These are phyloP conservation scores for Pelargonium australe DNA, from an alignment of 441 rosid species.

Conservation along the genomic window DNA sequence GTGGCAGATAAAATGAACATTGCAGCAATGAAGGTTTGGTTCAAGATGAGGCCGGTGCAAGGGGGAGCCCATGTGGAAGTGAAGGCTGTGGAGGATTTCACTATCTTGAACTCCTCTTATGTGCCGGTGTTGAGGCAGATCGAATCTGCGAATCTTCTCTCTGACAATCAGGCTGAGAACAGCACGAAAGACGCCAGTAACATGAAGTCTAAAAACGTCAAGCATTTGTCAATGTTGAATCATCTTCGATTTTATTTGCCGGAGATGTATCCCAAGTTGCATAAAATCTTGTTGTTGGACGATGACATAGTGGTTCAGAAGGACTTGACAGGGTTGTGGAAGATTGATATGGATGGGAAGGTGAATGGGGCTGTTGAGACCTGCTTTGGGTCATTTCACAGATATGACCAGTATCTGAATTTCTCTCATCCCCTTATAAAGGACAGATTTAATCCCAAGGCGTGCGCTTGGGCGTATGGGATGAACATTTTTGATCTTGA, in stretches of 20 bases:
- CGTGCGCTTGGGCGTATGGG: slow-evolving; percentile 98
- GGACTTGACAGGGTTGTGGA: slow-evolving; percentile 58
- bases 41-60: slow-evolving; percentile 78
- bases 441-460: too few species aligned
- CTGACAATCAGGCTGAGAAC: too few species aligned
- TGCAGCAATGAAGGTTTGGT: slow-evolving; percentile 89
- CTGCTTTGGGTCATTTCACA: slow-evolving; percentile 90
- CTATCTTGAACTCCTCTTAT: slow-evolving; percentile 58
- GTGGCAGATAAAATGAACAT: slow-evolving; percentile 78
- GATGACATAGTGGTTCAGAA: slow-evolving; percentile 87
- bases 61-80: slow-evolving; percentile 75
- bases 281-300: slow-evolving; percentile 78
- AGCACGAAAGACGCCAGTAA: slow-evolving; percentile 64
- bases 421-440: too few species aligned
- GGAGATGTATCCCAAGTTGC: slow-evolving; percentile 70
- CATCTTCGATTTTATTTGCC: slow-evolving; percentile 89
- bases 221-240: slow-evolving; percentile 81
- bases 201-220: slow-evolving; percentile 84
- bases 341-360: slow-evolving; percentile 54
- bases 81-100: slow-evolving; percentile 67
- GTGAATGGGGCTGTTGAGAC: slow-evolving; percentile 98
- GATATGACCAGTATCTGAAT: slow-evolving; percentile 66
- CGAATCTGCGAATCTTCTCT: too few species aligned
- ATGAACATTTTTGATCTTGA: slow-evolving; percentile 88
- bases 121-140: slow-evolving; percentile 85